Base-by-base conservation (phyloP, 2,329 filamentous ascomycete genomes). In the Cyphellophora europaea region DNA sequence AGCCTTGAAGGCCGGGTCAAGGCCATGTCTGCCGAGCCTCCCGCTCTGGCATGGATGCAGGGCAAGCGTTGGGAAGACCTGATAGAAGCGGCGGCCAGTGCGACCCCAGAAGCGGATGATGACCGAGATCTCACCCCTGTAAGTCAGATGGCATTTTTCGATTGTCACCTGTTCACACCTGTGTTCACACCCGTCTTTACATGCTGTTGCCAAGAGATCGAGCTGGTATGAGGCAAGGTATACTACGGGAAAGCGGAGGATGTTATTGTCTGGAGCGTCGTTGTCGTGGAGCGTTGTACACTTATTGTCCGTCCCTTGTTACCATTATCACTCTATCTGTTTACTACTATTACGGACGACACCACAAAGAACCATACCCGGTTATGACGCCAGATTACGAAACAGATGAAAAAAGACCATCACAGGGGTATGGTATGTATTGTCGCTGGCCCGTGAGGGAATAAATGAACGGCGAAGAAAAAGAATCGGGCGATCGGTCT, bases 1-100 rank as follows among this genome's bases (percentile, higher is more conserved):
- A 80, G 81, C 52, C 73, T 79, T 38, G 77, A 80, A 49, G 78
- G 85, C 50, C 74, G 84, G 43, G 21, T 25, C 21, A 93, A 94
- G 61, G 84, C 86, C 37, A 74, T 83, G 47, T 93, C 86, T 11
- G 84, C 84, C 27, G 89, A 95, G 59, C 87, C 88, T 15, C 74
- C 80, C 37, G 77, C 75, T 13, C 8, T 25, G 21, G 80, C 82
- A 40, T 74, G 71, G 50, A 66, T 72, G 32, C 77, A 83, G 61
- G 87, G 85, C 46, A 93, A 91, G 63, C 74, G 89, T 51, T 96
- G 89, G 91, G 86, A 94, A 59, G 89, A 96, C 58, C 70, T 96
- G 41, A 93, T 96, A 46, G 88, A 95, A 59, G 89, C 89, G 34
- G 89, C 84, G 36, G 87, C 89, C 19, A 94, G 86, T 42, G 87